Conservation (phyloP, 768 basidiomycete species). For the Pisolithus orientalis region DNA sequence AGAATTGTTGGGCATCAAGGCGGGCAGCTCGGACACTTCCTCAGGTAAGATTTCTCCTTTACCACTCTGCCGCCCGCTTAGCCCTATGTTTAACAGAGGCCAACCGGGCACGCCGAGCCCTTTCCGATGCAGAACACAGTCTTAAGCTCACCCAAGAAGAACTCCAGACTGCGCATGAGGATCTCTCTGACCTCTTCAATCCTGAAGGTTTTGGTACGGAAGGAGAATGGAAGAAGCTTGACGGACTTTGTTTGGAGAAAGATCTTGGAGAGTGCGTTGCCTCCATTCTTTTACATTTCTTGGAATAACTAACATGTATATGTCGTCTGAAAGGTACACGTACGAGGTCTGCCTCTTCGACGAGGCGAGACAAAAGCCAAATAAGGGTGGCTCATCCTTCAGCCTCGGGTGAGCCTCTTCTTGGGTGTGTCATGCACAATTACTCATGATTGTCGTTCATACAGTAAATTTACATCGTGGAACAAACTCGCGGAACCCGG, state of each 20-base stretch:
- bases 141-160: conserved; percentile 49
- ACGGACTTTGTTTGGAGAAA: conserved; percentile 71
- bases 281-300: not conserved
- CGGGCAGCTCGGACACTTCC: conserved; percentile 30
- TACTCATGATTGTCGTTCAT: conserved; percentile 1
- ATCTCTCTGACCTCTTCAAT: conserved; percentile 62
- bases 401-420: conserved; percentile 71
- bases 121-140: conserved; percentile 55
- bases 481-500: conserved; percentile 55
- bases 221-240: conserved; percentile 96
- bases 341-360: conserved; percentile 93
- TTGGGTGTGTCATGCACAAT: not conserved
- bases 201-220: conserved; percentile 62
- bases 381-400: conserved; percentile 65
- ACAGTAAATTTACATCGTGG: conserved; percentile 77
- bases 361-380: conserved; percentile 82
- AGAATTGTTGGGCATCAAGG: conserved; percentile 54
- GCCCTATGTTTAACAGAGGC: conserved; percentile 36
- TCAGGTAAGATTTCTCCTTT: conserved; percentile 29
- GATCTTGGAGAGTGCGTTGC: conserved; percentile 83
- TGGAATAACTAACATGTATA: conserved; percentile 7
- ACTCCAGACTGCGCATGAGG: conserved; percentile 46
- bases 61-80: not conserved
- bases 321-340: conserved; percentile 56
- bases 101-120: conserved; percentile 54